Percentiles rank a stretch among this genome's conserved stretches.
Evolutionary conservation across 2,329 filamentous ascomycete genomes (phyloP).

Genomic region (Sarocladium brachiariae): DNA sequence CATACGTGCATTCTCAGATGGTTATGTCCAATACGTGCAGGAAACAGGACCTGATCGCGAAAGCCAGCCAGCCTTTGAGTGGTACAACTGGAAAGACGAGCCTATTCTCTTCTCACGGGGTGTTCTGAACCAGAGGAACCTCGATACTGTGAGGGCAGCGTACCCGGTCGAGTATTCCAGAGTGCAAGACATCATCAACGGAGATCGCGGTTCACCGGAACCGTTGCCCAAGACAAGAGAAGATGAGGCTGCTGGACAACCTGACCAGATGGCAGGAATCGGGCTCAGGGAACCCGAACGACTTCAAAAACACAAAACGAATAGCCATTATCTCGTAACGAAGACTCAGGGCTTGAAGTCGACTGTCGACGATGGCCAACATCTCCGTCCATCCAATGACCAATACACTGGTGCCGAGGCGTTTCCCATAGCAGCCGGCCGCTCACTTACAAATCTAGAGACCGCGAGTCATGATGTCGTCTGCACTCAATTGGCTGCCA

Average conservation of each 20-base stretch:
- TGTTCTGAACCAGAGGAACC: constrained; percentile 28
- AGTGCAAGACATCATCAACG: constrained; percentile 14
- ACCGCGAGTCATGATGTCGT: background rate
- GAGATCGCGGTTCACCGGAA: no score
- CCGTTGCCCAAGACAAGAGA: background rate
- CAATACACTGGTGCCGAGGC: background rate
- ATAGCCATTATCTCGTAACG: background rate
- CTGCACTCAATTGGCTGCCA: no score
- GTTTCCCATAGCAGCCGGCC: background rate
- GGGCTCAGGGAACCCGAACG: background rate
- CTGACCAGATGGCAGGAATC: constrained; percentile 3
- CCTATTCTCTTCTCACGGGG: constrained; percentile 22
- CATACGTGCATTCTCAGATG: constrained; percentile 34
- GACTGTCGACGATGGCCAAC: background rate
- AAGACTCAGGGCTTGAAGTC: background rate
- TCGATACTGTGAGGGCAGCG: constrained; percentile 25
- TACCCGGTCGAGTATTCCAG: constrained; percentile 27
- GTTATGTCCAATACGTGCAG: constrained; percentile 35
- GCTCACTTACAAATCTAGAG: background rate
- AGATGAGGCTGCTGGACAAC: background rate
- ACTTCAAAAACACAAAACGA: background rate
- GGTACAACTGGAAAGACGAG: constrained; percentile 28
- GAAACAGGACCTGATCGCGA: constrained; percentile 17
- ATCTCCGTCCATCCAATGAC: background rate
- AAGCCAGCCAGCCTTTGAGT: constrained; percentile 33